A percentile compares a stretch with the other conserved stretches of the same genome.
Conservation (phyloP, 306 rosid species). For the Fagus sylvatica region DNA sequence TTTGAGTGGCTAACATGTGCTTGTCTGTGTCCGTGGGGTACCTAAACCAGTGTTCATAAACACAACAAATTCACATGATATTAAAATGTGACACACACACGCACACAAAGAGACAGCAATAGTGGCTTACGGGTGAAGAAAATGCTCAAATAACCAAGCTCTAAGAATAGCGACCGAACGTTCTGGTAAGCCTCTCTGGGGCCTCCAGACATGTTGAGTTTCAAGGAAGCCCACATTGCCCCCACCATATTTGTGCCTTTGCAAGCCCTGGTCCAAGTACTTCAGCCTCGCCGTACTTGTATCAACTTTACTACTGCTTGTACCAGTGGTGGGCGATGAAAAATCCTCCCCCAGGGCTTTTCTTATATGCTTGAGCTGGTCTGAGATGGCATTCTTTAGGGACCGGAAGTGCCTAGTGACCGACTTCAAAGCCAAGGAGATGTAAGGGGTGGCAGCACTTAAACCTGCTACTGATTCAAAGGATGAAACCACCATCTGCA, state of each 20-base stretch:
- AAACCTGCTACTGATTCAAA: slow-evolving; percentile 89
- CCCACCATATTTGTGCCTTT: slow-evolving; percentile 47
- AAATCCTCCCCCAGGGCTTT: slow-evolving; percentile 59
- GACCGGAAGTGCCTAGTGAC: slow-evolving; percentile 62
- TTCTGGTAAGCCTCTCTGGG: slow-evolving; percentile 95
- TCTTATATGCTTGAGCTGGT: slow-evolving; percentile 52
- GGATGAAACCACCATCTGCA: slow-evolving; percentile 91
- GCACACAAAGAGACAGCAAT: slow-evolving; percentile 1
- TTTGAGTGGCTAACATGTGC: slow-evolving; percentile 91
- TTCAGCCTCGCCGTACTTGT: slow-evolving; percentile 34
- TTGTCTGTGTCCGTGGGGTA: slow-evolving; percentile 98
- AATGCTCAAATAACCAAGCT: slow-evolving; percentile 97
- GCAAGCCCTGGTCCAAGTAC: slow-evolving; percentile 61
- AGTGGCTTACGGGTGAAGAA: slow-evolving; percentile 91
- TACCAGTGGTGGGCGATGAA: slow-evolving; percentile 36
- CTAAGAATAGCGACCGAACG: slow-evolving; percentile 79
- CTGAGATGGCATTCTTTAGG: slow-evolving; percentile 61
- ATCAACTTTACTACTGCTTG: slow-evolving; percentile 38
- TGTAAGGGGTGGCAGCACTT: slow-evolving; percentile 73
- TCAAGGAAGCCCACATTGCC: slow-evolving; percentile 46
- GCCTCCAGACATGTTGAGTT: slow-evolving; percentile 74
- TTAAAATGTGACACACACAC: neutral
- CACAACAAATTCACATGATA: slow-evolving; percentile 3
- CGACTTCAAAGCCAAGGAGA: slow-evolving; percentile 64
- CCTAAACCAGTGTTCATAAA: slow-evolving; percentile 43